A percentile compares a stretch with the other conserved stretches of the same genome.
These are phyloP conservation scores for Ceratobasidium papillatum DNA, from an alignment of 1,284 basidiomycete genomes.

Conservation along the genomic window DNA sequence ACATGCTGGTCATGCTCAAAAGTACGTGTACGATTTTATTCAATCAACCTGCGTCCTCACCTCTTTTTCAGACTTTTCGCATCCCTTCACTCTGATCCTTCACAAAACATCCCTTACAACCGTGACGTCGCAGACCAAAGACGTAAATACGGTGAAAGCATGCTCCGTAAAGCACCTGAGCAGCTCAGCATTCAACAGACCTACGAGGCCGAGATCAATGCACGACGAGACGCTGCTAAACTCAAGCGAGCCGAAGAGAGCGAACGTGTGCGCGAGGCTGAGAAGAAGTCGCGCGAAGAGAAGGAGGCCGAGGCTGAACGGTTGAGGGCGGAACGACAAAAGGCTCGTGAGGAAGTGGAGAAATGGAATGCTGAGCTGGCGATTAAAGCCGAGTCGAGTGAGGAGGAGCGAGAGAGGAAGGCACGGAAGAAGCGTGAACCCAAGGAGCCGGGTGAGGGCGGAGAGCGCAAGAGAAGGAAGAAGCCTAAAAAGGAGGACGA, in stretches of 20 bases:
- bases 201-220: slow-evolving; percentile 77
- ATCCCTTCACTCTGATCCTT: slow-evolving; percentile 77
- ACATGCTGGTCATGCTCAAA: slow-evolving; percentile 87
- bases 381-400: slow-evolving; percentile 65
- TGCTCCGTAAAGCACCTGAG: slow-evolving; percentile 81
- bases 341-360: slow-evolving; percentile 79
- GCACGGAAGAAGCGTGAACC: slow-evolving; percentile 61
- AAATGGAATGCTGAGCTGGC: slow-evolving; percentile 72
- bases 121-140: slow-evolving; percentile 88
- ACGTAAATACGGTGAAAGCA: slow-evolving; percentile 84
- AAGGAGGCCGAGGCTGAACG: slow-evolving; percentile 58
- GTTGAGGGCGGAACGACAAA: slow-evolving; percentile 63
- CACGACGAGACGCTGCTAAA: slow-evolving; percentile 77
- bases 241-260: slow-evolving; percentile 72
- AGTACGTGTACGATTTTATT: slow-evolving; percentile 59
- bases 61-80: slow-evolving; percentile 72
- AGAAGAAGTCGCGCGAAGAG: slow-evolving; percentile 59
- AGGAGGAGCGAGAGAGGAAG: slow-evolving; percentile 78
- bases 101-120: slow-evolving; percentile 79
- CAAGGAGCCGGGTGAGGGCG: slow-evolving; percentile 49
- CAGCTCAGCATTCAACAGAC: slow-evolving; percentile 76
- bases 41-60: not conserved
- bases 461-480: slow-evolving; percentile 54
- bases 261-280: slow-evolving; percentile 61
- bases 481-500: slow-evolving; percentile 48